Base-by-base conservation (phyloP, 2,329 filamentous ascomycete genomes). In the Scedosporium aurantiacum region DNA sequence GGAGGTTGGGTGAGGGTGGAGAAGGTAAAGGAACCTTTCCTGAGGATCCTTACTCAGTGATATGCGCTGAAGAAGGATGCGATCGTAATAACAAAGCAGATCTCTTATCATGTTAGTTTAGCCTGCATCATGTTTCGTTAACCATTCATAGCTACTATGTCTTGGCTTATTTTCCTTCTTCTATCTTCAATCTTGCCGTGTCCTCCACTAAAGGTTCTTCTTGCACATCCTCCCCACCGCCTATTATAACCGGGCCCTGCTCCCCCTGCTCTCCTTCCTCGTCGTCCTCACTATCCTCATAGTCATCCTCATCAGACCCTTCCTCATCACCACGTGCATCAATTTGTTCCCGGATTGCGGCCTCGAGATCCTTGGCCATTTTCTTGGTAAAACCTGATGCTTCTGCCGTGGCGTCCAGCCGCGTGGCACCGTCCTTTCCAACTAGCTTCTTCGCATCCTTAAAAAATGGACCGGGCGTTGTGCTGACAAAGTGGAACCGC, bases 361-460 rank as follows among this genome's bases (percentile, higher is more conserved):
- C 82, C 70, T 97, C 94, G 16, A 99, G 77, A 67, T 99, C 94
- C 73, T 94, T 96, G 16, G 91, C 84, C 88, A 97, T 96, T 76
- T 96, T 97, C 78, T 88, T 95, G 21, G 91, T 96, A 73, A 99
- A 97, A 0, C 94, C 94, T 1, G 91, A 96, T 0, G 94, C 94
- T 70, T 95, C 89, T 1, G 96, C 91, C 37, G 90, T 84, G 16
- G 95, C 86, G 73, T 99, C 95, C 16, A 99, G 75, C 65, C 94
- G 82, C 64, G 78, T 85, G 0, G 78, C 80, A 12, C 84, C 84
- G 61, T 86, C 84, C 70, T 83, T 82, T 12, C 83, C 82, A 59
- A 91, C 76, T 0, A 80, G 81, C 73, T 92, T 94, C 70, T 87
- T 89, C 23, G 91, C 90, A 64, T 96, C 88, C 58, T 85, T 84